phyloP scores from a whole-genome alignment of 2,329 filamentous ascomycete species.

The Colletotrichum limetticola region DNA sequence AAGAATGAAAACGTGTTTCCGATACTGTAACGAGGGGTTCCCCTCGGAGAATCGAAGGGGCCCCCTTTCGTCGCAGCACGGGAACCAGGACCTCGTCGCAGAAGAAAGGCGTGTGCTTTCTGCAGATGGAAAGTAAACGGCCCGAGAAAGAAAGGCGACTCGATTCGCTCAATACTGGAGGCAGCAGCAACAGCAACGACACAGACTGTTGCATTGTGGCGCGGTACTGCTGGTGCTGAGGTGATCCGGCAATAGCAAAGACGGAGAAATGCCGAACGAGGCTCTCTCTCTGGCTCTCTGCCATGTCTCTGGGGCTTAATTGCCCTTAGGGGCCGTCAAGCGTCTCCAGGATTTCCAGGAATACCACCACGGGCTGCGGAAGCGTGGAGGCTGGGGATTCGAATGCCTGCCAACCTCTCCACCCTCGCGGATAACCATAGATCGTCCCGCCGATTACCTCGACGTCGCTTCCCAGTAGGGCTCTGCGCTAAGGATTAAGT shows the following conservation, averaged over 20 bases:
- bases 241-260: conserved; percentile 23
- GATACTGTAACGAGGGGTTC: conserved; percentile 4
- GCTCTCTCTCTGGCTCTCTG: not conserved
- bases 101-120: conserved; percentile 14
- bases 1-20: not conserved
- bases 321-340: not conserved
- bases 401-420: conserved; percentile 17
- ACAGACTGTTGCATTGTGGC: conserved; percentile 27
- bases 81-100: conserved; percentile 23
- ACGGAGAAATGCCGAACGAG: conserved; percentile 18
- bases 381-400: conserved; percentile 4
- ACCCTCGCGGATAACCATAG: conserved; percentile 12
- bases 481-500: not conserved
- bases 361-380: not conserved
- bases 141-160: not conserved
- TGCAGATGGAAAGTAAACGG: not conserved
- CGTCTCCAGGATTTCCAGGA: not conserved
- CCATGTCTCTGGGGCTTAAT: conserved; percentile 10
- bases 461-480: not conserved
- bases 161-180: not conserved
- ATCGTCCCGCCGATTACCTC: conserved; percentile 22
- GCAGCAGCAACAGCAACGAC: conserved; percentile 16
- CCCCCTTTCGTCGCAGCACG: conserved; percentile 2
- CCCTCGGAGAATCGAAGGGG: not conserved
- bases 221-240: conserved; percentile 23